A percentile compares a stretch with the other conserved stretches of the same genome.
phyloP scores from a whole-genome alignment of 805 yeast genomes.

The Debaryomyces tyrocola region DNA sequence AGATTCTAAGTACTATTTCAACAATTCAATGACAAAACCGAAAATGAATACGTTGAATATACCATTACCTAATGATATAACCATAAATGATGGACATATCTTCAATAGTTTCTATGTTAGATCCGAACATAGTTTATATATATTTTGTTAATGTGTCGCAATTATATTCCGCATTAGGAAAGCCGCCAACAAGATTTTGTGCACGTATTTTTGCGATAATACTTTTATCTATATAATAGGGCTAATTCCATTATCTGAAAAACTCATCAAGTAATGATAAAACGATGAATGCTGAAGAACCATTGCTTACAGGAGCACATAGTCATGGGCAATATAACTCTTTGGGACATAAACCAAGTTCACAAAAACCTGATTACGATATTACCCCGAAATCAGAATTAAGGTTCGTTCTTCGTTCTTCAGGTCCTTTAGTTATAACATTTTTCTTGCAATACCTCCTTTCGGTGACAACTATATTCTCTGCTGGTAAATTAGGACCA shows the following conservation, averaged over 20 bases:
- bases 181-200: not conserved
- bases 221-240: not conserved
- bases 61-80: conserved; percentile 7
- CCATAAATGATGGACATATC: not conserved
- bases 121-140: conserved; percentile 14
- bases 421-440: conserved; percentile 65
- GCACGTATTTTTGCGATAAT: too few species aligned
- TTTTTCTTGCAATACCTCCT: conserved; percentile 69
- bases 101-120: conserved; percentile 12
- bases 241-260: not conserved
- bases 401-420: conserved; percentile 30
- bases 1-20: conserved; percentile 13
- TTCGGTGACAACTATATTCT: conserved; percentile 70
- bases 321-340: conserved; percentile 21
- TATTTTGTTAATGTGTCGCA: conserved; percentile 5
- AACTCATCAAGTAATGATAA: not conserved
- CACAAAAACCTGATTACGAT: not conserved
- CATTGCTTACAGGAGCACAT: conserved; percentile 20
- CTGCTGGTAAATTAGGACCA: conserved; percentile 79
- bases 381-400: conserved; percentile 11
- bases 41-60: conserved; percentile 4
- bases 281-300: conserved; percentile 25
- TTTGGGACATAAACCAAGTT: conserved; percentile 1
- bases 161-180: not conserved
- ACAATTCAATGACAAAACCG: not conserved